Base-by-base conservation (phyloP, 139 green algal species). In the Micractinium conductrix region DNA sequence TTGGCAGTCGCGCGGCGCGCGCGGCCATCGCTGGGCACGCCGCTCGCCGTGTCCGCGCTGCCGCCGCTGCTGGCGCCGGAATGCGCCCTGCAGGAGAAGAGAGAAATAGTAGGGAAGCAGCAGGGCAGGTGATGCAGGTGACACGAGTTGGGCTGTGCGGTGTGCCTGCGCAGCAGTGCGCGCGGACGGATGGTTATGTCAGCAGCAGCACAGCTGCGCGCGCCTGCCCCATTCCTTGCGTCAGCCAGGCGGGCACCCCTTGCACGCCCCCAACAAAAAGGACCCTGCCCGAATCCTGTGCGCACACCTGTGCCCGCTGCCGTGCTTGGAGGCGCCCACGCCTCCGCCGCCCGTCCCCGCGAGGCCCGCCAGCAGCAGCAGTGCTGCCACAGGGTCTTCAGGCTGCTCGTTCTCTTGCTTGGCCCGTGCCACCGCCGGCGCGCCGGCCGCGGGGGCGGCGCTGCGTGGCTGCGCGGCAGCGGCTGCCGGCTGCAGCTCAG, bases 21-120 rank as follows among this genome's bases (percentile, higher is more conserved):
- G 3, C 53, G 74, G 65, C 1, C 65, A 8, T 1, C 65, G 65
- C 8, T 22, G 68, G 68, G 45, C 45, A 80, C 30, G 33, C 44
- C 37, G 48, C 74, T 67, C 48, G 44, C 33, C 30, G 74, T 80
- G 74, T 80, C 33, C 12, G 74, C 55, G 74, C 74, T 81, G 74
- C 74, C 74, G 74, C 74, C 74, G 74, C 74, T 81, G 74, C 74
- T 81, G 74, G 28, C 70, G 35, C n/a, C 53, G 0, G 24, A 2
- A 22, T 19, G n/a, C 7, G 24, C 19, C 37, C 74, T 81, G 74
- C 74, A 65, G 17, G 16, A 22, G 45, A 30, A 30, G 37, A 44
- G 65, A 33, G 16, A 4, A 38, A 72, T 33, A 35, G 0, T 12
- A 3, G 14, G 10, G 8, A 62, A 21, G 53, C 53, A 62, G 53